A percentile compares a stretch with the other conserved stretches of the same genome.
These are phyloP conservation scores for Galeopsis tetrahit DNA, from an alignment of 257 asterid species.

Conservation along the genomic window DNA sequence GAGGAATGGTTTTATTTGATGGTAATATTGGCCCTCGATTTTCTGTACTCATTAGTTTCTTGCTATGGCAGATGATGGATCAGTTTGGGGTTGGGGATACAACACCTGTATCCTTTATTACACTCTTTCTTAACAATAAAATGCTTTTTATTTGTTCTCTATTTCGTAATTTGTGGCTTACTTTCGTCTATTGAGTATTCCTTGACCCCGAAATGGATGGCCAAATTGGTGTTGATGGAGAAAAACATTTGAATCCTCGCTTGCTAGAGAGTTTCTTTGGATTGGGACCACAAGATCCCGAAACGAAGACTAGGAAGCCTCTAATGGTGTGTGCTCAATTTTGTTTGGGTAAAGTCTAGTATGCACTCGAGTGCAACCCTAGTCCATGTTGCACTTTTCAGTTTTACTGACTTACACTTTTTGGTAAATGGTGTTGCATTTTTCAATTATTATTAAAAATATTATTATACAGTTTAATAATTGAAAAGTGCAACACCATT, in stretches of 20 bases:
- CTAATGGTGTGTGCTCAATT: slow-evolving; percentile 62
- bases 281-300: slow-evolving; percentile 43
- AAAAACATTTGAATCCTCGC: slow-evolving; percentile 60
- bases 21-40: slow-evolving; percentile 4
- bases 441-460: too few relatives aligned
- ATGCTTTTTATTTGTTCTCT: neutral
- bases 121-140: slow-evolving; percentile 14
- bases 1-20: neutral
- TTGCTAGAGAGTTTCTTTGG: slow-evolving; percentile 68
- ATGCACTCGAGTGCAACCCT: too few relatives aligned
- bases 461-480: too few relatives aligned
- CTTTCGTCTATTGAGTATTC: slow-evolving; percentile 24
- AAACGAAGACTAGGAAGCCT: slow-evolving; percentile 42
- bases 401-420: too few relatives aligned
- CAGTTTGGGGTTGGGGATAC: slow-evolving; percentile 95
- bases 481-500: too few relatives aligned
- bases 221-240: slow-evolving; percentile 74
- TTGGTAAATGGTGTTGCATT: too few relatives aligned
- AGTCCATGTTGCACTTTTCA: too few relatives aligned
- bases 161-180: neutral
- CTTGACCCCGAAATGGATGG: slow-evolving; percentile 78
- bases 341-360: neutral
- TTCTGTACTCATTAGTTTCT: neutral
- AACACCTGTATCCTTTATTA: slow-evolving; percentile 78
- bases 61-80: slow-evolving; percentile 84